These are phyloP conservation scores for Danielia oregonensis DNA, from an alignment of 805 yeast species.

Conservation along the genomic window DNA sequence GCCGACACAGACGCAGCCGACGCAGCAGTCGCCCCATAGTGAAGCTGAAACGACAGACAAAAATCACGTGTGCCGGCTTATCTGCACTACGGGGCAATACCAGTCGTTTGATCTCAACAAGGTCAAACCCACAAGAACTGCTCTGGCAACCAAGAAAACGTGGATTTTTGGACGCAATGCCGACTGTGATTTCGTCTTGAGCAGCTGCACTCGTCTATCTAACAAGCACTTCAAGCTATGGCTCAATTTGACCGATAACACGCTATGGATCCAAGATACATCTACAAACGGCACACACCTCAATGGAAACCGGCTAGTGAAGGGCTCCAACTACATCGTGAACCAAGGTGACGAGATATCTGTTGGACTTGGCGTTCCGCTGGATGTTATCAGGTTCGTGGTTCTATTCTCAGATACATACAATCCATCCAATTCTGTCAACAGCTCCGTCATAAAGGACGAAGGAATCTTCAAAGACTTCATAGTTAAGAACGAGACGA, in stretches of 20 bases:
- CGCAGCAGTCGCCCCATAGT: conserved; percentile 15
- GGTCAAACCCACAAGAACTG: conserved; percentile 18
- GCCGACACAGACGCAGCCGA: conserved; percentile 27
- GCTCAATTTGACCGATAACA: conserved; percentile 55
- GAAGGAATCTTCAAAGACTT: conserved; percentile 67
- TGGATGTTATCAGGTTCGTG: conserved; percentile 57
- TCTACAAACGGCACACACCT: conserved; percentile 93
- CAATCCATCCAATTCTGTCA: conserved; percentile 28
- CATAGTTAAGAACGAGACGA: conserved; percentile 75
- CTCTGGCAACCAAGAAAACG: conserved; percentile 24
- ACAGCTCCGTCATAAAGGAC: conserved; percentile 31
- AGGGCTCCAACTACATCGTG: conserved; percentile 73
- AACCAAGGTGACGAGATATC: conserved; percentile 92
- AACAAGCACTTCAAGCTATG: conserved; percentile 71
- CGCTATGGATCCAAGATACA: conserved; percentile 62
- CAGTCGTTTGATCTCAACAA: conserved; percentile 43
- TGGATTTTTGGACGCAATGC: conserved; percentile 79
- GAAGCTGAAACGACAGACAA: conserved; percentile 16
- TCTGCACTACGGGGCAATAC: conserved; percentile 58
- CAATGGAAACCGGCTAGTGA: conserved; percentile 68
- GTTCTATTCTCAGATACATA: conserved; percentile 44
- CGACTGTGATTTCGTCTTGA: conserved; percentile 61
- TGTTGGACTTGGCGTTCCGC: conserved; percentile 80
- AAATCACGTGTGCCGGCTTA: conserved; percentile 48
- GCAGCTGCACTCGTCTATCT: conserved; percentile 59